Base-by-base conservation (phyloP, 352 stramenopile species). In the Globisporangium polare region DNA sequence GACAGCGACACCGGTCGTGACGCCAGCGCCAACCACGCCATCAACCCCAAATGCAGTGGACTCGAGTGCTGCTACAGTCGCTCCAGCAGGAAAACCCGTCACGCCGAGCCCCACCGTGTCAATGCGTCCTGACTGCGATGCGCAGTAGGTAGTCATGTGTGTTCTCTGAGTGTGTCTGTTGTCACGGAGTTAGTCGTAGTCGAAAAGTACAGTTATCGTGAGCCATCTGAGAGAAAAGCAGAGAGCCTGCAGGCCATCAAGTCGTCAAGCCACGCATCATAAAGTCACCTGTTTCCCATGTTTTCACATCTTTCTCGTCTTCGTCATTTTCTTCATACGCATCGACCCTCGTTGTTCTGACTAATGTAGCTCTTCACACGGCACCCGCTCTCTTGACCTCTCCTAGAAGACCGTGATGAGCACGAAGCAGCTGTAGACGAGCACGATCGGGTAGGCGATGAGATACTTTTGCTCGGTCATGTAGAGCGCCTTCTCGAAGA, bases 381-480 rank as follows among this genome's bases (percentile, higher is more conserved):
- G n/a, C n/a, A n/a, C 41, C 13, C 41, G 5, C 43, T 50, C 43
- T 5, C 2, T 27, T 27, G 20, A 27, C 43, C 20, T 39, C 51
- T 45, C 29, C 8, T 87, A 99, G 77, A 99, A 99, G 43, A 99
- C 97, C 5, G 97, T 98, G 70, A 99, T 99, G 27, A 99, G 93
- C 43, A 99, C 96, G 83, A 99, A 99, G 73, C 92, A 97, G 37
- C 85, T 96, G 83, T 99, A 99, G 27, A 99, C 77, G 24, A 99
- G 75, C 24, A 94, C 90, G 60, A 97, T 90, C 5, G 97, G 97
- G 83, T 99, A 99, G 56, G 95, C 96, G 71, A 99, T 92, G 58
- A 99, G 86, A 74, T 97, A 99, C 63, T 97, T 92, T 70, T 99
- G 97, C 79, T 97, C 84, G 53, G 90, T 87, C 86, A 99, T 97